Conservation (phyloP, 371 early-diverging fungal genomes). For the Lichtheimia corymbifera region DNA sequence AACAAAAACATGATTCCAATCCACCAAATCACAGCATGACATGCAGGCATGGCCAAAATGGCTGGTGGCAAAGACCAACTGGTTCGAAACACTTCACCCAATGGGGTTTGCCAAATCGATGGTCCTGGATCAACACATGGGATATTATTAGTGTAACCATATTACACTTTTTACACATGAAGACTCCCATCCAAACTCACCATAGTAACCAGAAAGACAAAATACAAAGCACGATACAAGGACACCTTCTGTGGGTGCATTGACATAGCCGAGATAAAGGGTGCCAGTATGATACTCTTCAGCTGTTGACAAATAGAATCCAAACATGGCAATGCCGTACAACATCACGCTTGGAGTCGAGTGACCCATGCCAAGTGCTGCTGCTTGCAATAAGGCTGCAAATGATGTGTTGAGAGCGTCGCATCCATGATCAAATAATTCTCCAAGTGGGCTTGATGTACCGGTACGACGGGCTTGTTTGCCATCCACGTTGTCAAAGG, state of each 20-base stretch:
- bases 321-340: conserved; percentile 68
- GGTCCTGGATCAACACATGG: conserved; percentile 21
- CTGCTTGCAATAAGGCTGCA: conserved; percentile 83
- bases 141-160: not conserved
- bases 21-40: conserved; percentile 54
- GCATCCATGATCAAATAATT: conserved; percentile 94
- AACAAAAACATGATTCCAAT: conserved; percentile 63
- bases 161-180: too few relatives aligned
- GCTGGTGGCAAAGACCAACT: conserved; percentile 24
- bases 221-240: conserved; percentile 73
- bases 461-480: conserved; percentile 97
- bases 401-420: conserved; percentile 93
- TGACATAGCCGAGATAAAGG: conserved; percentile 90
- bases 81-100: conserved; percentile 25
- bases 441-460: conserved; percentile 91
- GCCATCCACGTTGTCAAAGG: conserved; percentile 98
- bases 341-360: conserved; percentile 67
- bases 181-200: conserved; percentile 21
- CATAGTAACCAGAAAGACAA: conserved; percentile 68
- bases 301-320: conserved; percentile 93
- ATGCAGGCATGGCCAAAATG: conserved; percentile 43
- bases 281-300: conserved; percentile 96
- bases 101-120: conserved; percentile 28
- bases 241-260: conserved; percentile 96
- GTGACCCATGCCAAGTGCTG: conserved; percentile 83